phyloP scores from a whole-genome alignment of 192 early-diverging fungal species.

The Umbelopsis ramanniana region DNA sequence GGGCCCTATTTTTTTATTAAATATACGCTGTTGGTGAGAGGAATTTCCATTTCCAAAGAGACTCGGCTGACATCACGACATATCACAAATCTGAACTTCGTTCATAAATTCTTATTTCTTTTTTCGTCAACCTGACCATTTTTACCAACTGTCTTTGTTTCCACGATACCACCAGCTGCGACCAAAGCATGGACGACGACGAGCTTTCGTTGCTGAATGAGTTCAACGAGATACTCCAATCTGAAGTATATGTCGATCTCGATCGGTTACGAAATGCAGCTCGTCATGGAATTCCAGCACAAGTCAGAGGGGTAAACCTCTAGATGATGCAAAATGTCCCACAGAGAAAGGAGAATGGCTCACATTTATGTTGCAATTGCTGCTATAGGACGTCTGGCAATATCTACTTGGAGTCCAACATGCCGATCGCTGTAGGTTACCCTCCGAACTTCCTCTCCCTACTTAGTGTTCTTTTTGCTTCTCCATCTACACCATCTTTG shows the following conservation, averaged over 20 bases:
- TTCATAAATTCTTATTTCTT: too few relatives aligned
- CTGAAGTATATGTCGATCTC: constrained; percentile 83
- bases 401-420: constrained; percentile 83
- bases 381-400: constrained; percentile 80
- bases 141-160: background rate
- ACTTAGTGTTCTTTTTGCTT: background rate
- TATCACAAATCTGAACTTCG: too few relatives aligned
- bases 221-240: constrained; percentile 75
- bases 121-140: too few relatives aligned
- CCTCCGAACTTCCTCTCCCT: background rate
- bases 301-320: constrained; percentile 67
- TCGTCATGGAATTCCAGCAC: constrained; percentile 80
- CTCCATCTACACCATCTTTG: background rate
- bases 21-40: background rate
- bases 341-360: constrained; percentile 11
- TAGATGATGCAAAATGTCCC: constrained; percentile 1
- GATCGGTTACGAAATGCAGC: constrained; percentile 76
- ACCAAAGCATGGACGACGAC: constrained; percentile 30
- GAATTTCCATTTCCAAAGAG: too few relatives aligned
- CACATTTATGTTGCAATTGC: constrained; percentile 37
- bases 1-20: too few relatives aligned
- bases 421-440: constrained; percentile 72
- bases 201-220: constrained; percentile 59
- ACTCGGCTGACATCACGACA: too few relatives aligned
- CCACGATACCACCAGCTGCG: constrained; percentile 44